Evolutionary conservation across 2,329 filamentous ascomycete genomes (phyloP), one percentile per base, ranked within the genome.

Genomic region (Cryphonectria japonica): DNA sequence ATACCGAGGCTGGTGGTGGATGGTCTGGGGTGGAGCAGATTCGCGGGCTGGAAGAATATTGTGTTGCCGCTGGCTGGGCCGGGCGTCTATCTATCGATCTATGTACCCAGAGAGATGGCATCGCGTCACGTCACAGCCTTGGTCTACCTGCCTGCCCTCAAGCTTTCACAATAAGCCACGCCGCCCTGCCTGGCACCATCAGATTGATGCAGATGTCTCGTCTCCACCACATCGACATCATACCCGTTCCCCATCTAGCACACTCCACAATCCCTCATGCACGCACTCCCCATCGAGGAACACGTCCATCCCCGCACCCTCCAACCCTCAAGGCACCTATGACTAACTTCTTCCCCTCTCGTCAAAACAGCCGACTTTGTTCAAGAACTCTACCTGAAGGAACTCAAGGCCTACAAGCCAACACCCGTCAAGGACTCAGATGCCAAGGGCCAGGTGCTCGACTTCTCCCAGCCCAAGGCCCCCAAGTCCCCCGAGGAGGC

Each of bases 351-450:
- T 70, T 73, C 57, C 68, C 59, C 46, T 59, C 68, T 60, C 46
- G 37, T 39, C 37, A 11, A 37, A 67, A 75, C 80, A 98, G 96
- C 93, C 90, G 96, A 99, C 84, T 90, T 97, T 79, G 93, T 99
- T 78, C 96, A 98, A 85, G 95, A 98, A 82, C 89, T 99, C 80
- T 99, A 99, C 88, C 91, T 99, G 78, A 92, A 92, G 83, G 95
- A 98, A 85, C 91, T 99, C 81, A 96, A 95, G 86, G 89, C 90
- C 84, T 98, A 97, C 92, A 98, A 98, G 89, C 86, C 91, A 75
- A 86, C 93, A 70, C 86, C 90, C 76, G 82, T 95, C 85, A 97
- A 98, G 88, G 88, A 94, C 75, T 89, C 89, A 78, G 96, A 98
- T 80, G 87, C 95, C 80, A 92, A 95, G 77, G 95, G 93, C 81